Evolutionary conservation across 768 basidiomycete genomes (phyloP), one percentile per base, ranked within the genome.

Genomic region (Tubosaeta sp.): DNA sequence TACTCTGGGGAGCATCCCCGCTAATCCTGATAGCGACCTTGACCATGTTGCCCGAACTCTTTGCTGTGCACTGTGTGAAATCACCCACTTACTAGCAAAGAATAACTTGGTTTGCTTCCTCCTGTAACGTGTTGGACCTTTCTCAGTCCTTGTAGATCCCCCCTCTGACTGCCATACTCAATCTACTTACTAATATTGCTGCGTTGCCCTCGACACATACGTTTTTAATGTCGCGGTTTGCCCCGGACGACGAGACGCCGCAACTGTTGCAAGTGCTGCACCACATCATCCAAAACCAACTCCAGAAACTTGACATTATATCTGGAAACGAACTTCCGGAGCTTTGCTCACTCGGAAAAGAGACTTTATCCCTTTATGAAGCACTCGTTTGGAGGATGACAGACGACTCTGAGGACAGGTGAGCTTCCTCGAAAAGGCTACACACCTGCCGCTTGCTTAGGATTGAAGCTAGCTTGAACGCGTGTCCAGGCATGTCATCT

Each of bases 351-450:
- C 67, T 86, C 5, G 76, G 71, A 22, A 62, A 56, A 34, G 75
- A 78, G 55, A 67, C 68, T 0, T 48, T 82, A 2, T 68, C 68
- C 7, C 68, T 88, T 13, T 65, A 86, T 13, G 82, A 87, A 59
- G 70, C 74, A 0, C 55, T 87, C 27, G 76, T 75, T 48, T 80
- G 76, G 71, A 71, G 71, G 49, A 61, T 71, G 25, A 66, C 76
- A 2, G 73, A 76, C 13, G 76, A 79, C 12, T 56, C 70, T 7
- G 70, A 74, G 24, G 59, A 71, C 34, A 59, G 60, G 76, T 71
- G 46, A 32, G 69, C 46, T 9, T 41, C 25, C 24, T 2, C 46
- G 13, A 46, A n/a, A 40, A 14, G 18, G 24, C 13, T 6, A 11
- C 24, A 45, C 4, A 22, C 6, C 22, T 14, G 4, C 42, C 8